Evolutionary conservation across 2,329 filamentous ascomycete genomes (phyloP).

Genomic region (Chrysosphaeria jannelii): DNA sequence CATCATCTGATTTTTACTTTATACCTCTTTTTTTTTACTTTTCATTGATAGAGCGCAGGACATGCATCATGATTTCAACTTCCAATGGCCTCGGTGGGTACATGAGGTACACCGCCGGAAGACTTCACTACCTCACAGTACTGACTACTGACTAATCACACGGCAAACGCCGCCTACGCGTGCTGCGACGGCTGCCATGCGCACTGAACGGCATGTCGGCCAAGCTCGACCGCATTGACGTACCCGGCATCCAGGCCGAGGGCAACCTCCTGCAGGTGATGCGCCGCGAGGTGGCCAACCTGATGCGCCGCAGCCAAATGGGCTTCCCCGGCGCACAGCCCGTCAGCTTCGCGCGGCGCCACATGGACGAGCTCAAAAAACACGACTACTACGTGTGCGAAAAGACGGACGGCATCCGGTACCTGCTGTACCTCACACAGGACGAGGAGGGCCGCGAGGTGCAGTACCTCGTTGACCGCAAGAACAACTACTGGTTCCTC

Average conservation of each 20-base stretch:
- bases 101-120: too few species aligned
- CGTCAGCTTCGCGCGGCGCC: conserved; percentile 61
- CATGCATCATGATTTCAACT: too few species aligned
- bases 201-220: conserved; percentile 1
- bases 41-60: too few species aligned
- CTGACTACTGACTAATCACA: too few species aligned
- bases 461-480: conserved; percentile 87
- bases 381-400: conserved; percentile 80
- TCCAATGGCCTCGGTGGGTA: too few species aligned
- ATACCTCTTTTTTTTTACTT: background rate
- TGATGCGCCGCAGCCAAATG: conserved; percentile 38
- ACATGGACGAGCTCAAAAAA: conserved; percentile 40
- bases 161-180: too few species aligned
- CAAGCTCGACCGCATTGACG: conserved; percentile 19
- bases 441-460: conserved; percentile 31
- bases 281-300: conserved; percentile 39
- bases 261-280: conserved; percentile 24
- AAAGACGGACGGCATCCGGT: conserved; percentile 89
- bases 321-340: conserved; percentile 79
- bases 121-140: too few species aligned
- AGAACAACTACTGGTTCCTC: conserved; percentile 88
- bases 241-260: conserved; percentile 34
- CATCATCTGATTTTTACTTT: conserved; percentile 15
- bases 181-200: background rate
- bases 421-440: conserved; percentile 64